phyloP scores from a whole-genome alignment of 2,329 filamentous ascomycete genomes.

The Aspergillus brasiliensis region DNA sequence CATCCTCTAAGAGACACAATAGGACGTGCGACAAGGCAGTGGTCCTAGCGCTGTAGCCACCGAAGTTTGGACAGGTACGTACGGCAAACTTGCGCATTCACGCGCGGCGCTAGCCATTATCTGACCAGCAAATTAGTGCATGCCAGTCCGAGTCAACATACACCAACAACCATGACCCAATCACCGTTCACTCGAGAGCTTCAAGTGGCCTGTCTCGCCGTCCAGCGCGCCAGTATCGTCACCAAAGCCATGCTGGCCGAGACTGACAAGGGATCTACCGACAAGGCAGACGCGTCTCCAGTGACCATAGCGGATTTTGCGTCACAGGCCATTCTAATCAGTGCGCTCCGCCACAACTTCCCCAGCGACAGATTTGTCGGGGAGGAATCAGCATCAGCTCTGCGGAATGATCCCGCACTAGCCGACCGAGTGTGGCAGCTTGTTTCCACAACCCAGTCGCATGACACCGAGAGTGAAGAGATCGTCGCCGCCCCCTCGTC shows the following conservation, averaged over 20 bases:
- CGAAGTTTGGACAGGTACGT: not conserved
- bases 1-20: not conserved
- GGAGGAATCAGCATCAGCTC: conserved; percentile 5
- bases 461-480: not conserved
- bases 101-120: not conserved
- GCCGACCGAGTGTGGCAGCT: conserved; percentile 10
- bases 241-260: conserved; percentile 4
- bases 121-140: no score
- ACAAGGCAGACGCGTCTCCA: conserved; percentile 9
- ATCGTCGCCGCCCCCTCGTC: not conserved
- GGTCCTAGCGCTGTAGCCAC: not conserved
- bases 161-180: not conserved
- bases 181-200: conserved; percentile 1
- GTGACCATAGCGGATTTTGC: conserved; percentile 11
- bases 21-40: not conserved
- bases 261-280: not conserved
- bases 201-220: conserved; percentile 7
- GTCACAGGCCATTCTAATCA: conserved; percentile 12
- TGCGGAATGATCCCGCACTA: conserved; percentile 8
- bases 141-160: not conserved
- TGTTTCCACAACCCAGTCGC: not conserved
- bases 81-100: not conserved
- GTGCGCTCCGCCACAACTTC: conserved; percentile 7
- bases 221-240: conserved; percentile 11
- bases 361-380: conserved; percentile 9